Base-by-base conservation (phyloP, 202 grass and related monocot genomes). In the Hordeum pubiflorum region DNA sequence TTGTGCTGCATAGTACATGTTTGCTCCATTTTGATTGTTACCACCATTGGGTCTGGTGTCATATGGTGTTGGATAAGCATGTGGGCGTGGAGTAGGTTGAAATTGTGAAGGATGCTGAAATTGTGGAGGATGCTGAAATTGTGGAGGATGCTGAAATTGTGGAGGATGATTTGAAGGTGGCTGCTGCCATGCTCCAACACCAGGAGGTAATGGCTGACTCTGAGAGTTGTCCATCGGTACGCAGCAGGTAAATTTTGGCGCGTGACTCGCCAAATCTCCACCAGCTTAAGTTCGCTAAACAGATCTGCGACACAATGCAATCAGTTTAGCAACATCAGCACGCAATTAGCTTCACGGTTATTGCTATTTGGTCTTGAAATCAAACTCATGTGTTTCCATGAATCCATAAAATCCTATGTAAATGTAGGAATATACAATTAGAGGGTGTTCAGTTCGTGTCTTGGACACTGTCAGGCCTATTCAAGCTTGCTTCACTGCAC, bases 161-260 rank as follows among this genome's bases (percentile, higher is more conserved):
- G 14, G 46, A 50, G 63, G 79, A 27, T 46, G 68, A 70, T 29
- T 71, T 33, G 71, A 62, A 69, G 84, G 68, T 71, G 78, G 54
- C 8, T 59, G 57, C 10, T 58, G 78, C 84, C 80, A 76, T 24
- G 75, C 33, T 67, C 86, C 75, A 80, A 91, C 81, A 58, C 84
- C 92, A 83, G 84, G 86, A 50, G 89, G 92, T 61, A 87, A 83
- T 74, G 91, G 88, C 43, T 91, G 89, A 64, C 80, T 69, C 14
- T 77, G 63, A 76, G 64, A 78, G 63, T 66, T 77, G 15, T 85
- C 78, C 89, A 89, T 94, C 18, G 69, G 29, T 37, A 78, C 20
- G 32, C 7, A 74, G 17, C 33, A 82, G 18, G 18, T 39, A 91
- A 88, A 69, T 23, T 23, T 24, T 7, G 59, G 20, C 1, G 3